Conservation (phyloP, 2,329 filamentous ascomycete genomes). For the Pseudogymnoascus sp. region DNA sequence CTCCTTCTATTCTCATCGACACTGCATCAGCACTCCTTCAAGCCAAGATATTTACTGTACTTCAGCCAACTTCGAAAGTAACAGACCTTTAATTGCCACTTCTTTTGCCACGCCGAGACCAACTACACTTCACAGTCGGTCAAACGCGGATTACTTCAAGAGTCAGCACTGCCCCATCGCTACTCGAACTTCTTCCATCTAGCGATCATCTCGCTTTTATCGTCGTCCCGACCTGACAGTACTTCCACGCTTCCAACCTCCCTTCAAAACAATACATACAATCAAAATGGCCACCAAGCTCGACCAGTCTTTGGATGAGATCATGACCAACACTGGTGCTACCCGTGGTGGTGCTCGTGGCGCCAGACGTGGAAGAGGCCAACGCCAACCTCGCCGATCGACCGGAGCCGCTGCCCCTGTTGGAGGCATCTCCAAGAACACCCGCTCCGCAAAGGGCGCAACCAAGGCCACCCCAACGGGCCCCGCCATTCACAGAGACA, state of each 20-base stretch:
- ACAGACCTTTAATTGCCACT: constrained; percentile 22
- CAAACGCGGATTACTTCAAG: constrained; percentile 21
- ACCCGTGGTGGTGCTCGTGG: constrained; percentile 23
- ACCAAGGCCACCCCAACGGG: constrained; percentile 59
- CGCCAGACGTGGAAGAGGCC: constrained; percentile 37
- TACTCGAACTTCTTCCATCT: constrained; percentile 19
- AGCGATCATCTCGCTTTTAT: constrained; percentile 21
- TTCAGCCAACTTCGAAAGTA: constrained; percentile 10
- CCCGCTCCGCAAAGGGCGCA: constrained; percentile 52
- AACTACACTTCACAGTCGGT: constrained; percentile 21
- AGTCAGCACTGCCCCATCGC: constrained; percentile 25
- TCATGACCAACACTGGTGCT: constrained; percentile 59
- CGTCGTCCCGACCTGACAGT: constrained; percentile 27
- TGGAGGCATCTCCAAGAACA: constrained; percentile 76
- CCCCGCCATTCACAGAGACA: constrained; percentile 60
- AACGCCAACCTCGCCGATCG: constrained; percentile 34
- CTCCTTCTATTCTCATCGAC: constrained; percentile 6
- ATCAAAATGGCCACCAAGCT: constrained; percentile 85
- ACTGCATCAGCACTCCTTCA: constrained; percentile 4
- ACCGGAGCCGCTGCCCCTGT: constrained; percentile 55
- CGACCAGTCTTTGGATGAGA: constrained; percentile 94
- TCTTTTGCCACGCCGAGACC: constrained; percentile 21
- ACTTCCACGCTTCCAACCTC: constrained; percentile 19
- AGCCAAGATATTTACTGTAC: constrained; percentile 5
- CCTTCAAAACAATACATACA: constrained; percentile 17